A percentile compares a stretch with the other conserved stretches of the same genome.
Evolutionary conservation across 2,329 filamentous ascomycete species (phyloP).

Genomic region (Fonsecaea pugnacius): DNA sequence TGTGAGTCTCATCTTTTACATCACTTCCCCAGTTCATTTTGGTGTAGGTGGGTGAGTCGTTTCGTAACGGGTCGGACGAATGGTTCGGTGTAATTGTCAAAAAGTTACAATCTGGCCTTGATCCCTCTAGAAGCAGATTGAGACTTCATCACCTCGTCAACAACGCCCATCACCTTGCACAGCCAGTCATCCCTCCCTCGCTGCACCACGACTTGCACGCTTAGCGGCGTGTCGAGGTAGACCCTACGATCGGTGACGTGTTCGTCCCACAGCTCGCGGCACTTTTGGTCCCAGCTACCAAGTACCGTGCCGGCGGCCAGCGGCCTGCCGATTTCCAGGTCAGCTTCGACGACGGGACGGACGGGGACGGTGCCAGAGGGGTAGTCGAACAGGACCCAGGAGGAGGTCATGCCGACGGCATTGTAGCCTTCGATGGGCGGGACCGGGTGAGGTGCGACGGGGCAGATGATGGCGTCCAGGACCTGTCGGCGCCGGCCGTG

Average conservation of each 20-base stretch:
- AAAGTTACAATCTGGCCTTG: constrained; percentile 21
- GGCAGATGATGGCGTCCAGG: constrained; percentile 67
- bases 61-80: too few relatives aligned
- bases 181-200: constrained; percentile 60
- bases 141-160: constrained; percentile 53
- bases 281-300: constrained; percentile 64
- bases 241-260: constrained; percentile 57
- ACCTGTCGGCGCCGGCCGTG: constrained; percentile 45
- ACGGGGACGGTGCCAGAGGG: constrained; percentile 64
- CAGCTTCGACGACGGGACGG: constrained; percentile 52
- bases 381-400: constrained; percentile 66
- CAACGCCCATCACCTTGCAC: constrained; percentile 57
- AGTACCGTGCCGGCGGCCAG: constrained; percentile 47
- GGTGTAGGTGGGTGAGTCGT: too few relatives aligned
- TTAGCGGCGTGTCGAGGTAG: constrained; percentile 60
- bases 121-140: neutral
- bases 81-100: neutral
- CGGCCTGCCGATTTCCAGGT: constrained; percentile 56
- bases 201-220: constrained; percentile 62
- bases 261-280: constrained; percentile 61
- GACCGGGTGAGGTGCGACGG: constrained; percentile 67
- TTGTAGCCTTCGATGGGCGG: constrained; percentile 67
- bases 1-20: too few relatives aligned
- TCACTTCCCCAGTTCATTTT: neutral
- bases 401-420: constrained; percentile 64